Evolutionary conservation across 2,329 filamentous ascomycete species (phyloP), one percentile per base, ranked within the genome.

Genomic region (Alternaria solani): DNA sequence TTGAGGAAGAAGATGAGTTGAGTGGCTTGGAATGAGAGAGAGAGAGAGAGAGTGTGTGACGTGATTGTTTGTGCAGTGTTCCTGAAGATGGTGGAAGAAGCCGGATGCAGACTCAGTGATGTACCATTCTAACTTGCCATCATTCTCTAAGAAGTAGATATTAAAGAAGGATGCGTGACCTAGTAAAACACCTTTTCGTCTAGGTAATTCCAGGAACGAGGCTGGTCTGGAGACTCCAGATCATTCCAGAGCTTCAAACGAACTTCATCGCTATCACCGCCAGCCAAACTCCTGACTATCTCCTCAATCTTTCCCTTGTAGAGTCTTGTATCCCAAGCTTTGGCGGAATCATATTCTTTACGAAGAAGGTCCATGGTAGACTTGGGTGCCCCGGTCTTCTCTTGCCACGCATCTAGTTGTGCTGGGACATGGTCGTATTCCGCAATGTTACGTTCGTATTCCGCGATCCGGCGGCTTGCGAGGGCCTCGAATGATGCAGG

Each of bases 1-100:
- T 57, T 53, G 54, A 61, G 49, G 58, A 53, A 61, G 58, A 41
- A 42, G 46, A 11, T 34, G 16, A 32, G 14, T 16, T 25, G 41
- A 5, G 38, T 32, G 26, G 34, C 11, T 30, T 26, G n/a, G 23
- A 36, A 16, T 38, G 16, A 51, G 28, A 51, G 14, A n/a, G 7
- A 18, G 48, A 23, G 20, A 23, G 20, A 51, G 14, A n/a, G 7
- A 18, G 48, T 2, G 20, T 2, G 20, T 51, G 14, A 20, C 18
- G 18, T 23, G 5, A 23, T 23, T 6, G 20, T 25, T 14, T 16
- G 20, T 11, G 7, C 18, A 42, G 5, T 12, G 5, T 25, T 5
- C 12, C 5, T 42, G 5, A 42, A 30, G 1, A 30, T 11, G 18
- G 20, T n/a, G 0, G 36, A 39, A 18, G 12, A 25, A 30, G 25